Base-by-base conservation (phyloP, 768 basidiomycete genomes). In the Lenzites betulinus region DNA sequence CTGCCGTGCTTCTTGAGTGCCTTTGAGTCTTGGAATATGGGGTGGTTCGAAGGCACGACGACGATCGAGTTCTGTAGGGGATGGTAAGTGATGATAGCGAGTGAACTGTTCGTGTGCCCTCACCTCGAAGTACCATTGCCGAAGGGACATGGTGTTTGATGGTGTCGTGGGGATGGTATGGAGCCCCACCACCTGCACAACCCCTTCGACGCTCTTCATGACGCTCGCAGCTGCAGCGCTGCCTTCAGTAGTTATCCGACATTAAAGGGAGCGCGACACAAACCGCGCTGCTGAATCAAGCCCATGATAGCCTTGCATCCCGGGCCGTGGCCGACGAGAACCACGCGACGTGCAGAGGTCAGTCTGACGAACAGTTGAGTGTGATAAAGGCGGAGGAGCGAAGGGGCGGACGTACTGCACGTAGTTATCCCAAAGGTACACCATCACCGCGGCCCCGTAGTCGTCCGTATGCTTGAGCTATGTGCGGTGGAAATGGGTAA, bases 351-450 rank as follows among this genome's bases (percentile, higher is more conserved):
- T 8, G 90, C 90, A 22, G 80, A 80, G 7, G 88, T 89, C 64
- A 96, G 78, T 60, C 93, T 95, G 66, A 8, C 46, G 60, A 62
- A 36, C 6, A 9, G 6, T 16, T 36, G 13, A 20, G n/a, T 28
- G 13, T 22, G 44, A 16, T 18, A 7, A n/a, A 16, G 15, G 18
- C 16, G 39, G 22, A 38, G 9, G 4, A 8, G 15, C 41, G 11
- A 9, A 39, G 12, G 20, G 8, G 50, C 22, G 22, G 18, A 71
- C 90, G 60, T 66, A 97, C 95, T 90, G 86, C 62, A 98, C 79
- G 69, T 95, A 95, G 68, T 98, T 96, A 73, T 98, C 96, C 97
- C 97, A 99, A 12, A 98, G 73, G 71, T 98, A 96, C 3, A 81
- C 79, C 59, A 96, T 71, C 23, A 95, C 75, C 28, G 90, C 84